Evolutionary conservation across 495 filamentous ascomycete genomes (phyloP).

Genomic region (Podospora pseudoanserina): DNA sequence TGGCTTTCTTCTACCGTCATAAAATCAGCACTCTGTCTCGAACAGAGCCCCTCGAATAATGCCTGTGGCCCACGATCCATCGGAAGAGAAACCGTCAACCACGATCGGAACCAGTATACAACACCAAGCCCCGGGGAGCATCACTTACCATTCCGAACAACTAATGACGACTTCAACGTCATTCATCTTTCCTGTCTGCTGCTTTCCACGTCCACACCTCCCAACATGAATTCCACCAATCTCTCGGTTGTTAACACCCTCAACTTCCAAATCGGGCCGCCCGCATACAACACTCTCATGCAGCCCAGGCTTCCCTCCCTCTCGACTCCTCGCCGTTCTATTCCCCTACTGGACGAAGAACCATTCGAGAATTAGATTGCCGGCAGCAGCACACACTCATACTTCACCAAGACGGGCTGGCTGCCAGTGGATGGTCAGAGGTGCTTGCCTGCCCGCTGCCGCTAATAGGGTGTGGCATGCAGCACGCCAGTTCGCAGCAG

Average conservation of each 20-base stretch:
- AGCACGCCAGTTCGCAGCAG: neutral
- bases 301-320: neutral
- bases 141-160: too few species aligned
- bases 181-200: neutral
- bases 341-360: neutral
- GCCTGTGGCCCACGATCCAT: neutral
- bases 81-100: too few species aligned
- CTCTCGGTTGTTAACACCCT: neutral
- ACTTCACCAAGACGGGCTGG: neutral
- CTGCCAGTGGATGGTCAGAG: too few species aligned
- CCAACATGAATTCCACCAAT: neutral
- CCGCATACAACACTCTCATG: neutral
- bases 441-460: neutral
- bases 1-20: neutral
- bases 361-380: neutral
- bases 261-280: neutral
- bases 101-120: too few species aligned
- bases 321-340: neutral
- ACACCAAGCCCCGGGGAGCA: too few species aligned
- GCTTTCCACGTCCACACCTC: neutral
- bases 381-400: neutral
- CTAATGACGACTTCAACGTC: neutral
- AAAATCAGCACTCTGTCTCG: neutral
- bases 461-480: neutral
- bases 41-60: neutral